Conservation (phyloP, 257 asterid genomes). For the Nicotiana noctiflora region DNA sequence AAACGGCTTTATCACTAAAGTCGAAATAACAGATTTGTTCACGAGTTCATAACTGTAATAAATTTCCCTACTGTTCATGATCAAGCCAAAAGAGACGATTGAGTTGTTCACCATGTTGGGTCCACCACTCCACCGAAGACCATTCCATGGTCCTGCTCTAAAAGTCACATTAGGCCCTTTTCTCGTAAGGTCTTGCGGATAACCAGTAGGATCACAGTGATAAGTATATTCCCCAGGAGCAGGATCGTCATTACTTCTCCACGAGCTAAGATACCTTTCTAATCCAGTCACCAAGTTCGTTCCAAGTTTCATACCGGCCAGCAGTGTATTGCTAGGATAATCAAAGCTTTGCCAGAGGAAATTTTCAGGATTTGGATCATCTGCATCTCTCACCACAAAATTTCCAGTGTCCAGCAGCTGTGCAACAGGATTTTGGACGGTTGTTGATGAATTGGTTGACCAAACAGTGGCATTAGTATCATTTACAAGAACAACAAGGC, state of each 20-base stretch:
- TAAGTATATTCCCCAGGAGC: conserved; percentile 22
- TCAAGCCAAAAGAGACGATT: neutral
- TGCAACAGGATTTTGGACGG: conserved; percentile 20
- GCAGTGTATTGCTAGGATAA: conserved; percentile 32
- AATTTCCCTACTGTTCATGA: conserved; percentile 9
- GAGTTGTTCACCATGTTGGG: conserved; percentile 14
- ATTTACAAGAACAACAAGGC: conserved; percentile 25
- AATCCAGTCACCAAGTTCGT: conserved; percentile 19
- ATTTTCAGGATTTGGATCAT: conserved; percentile 15
- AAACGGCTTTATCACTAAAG: conserved; percentile 10
- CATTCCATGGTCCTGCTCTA: conserved; percentile 40
- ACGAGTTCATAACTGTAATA: conserved; percentile 12
- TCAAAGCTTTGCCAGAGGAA: conserved; percentile 53
- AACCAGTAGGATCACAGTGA: conserved; percentile 29
- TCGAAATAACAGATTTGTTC: conserved; percentile 4
- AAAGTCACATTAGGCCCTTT: neutral
- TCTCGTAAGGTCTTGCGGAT: conserved; percentile 21
- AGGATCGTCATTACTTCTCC: conserved; percentile 27
- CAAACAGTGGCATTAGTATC: conserved; percentile 20
- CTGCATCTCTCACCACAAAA: conserved; percentile 34
- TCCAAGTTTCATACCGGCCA: conserved; percentile 54
- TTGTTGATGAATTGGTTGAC: conserved; percentile 34
- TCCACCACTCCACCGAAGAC: conserved; percentile 27
- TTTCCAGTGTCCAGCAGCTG: conserved; percentile 46
- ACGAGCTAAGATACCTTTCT: conserved; percentile 28